Base-by-base conservation (phyloP, 2,329 filamentous ascomycete genomes). In the Dothideomycetes sp. region DNA sequence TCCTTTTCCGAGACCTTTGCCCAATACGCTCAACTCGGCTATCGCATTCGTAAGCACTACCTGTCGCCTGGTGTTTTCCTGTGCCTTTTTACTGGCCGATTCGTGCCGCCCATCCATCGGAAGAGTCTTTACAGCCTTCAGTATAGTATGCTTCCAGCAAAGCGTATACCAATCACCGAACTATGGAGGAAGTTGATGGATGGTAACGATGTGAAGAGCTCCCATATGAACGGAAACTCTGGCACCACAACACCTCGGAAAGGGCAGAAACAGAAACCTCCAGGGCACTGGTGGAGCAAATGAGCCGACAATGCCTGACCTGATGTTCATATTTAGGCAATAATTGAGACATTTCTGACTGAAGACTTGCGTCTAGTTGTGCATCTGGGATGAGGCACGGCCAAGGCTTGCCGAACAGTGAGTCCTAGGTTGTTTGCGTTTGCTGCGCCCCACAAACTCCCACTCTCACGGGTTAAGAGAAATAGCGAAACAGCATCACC, bases 101-200 rank as follows among this genome's bases (percentile, higher is more conserved):
- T 95, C 50, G 87, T 96, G 2, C 91, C 89, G 10, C 89, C 93
- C 0, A 93, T 98, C 34, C 88, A 95, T 58, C 77, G 93, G 38
- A 89, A 88, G 57, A 93, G 91, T 56, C 70, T 98, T 36, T 98
- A 98, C 64, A 93, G 86, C 51, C 69, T 98, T 53, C 91, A 98
- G 64, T 98, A 98, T 63, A 94, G 86, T 65, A 96, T 96, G 86
- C 71, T 98, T 28, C 93, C 93, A 0, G 82, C 84, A 6, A 75
- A 76, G 40, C 70, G 93, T 31, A 82, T 85, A 0, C 79, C 81
- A 2, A 82, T 96, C 43, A 70, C 75, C 52, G 87, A 95, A 57
- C 81, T 96, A 59, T 98, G 93, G 91, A 34, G 27, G n/a, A 22
- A 33, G 31, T 17, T 44, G 18, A 44, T 40, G 42, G 36, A 27